Base-by-base conservation (phyloP, 116 monocot genomes). In the Dioscorea cayenensis region DNA sequence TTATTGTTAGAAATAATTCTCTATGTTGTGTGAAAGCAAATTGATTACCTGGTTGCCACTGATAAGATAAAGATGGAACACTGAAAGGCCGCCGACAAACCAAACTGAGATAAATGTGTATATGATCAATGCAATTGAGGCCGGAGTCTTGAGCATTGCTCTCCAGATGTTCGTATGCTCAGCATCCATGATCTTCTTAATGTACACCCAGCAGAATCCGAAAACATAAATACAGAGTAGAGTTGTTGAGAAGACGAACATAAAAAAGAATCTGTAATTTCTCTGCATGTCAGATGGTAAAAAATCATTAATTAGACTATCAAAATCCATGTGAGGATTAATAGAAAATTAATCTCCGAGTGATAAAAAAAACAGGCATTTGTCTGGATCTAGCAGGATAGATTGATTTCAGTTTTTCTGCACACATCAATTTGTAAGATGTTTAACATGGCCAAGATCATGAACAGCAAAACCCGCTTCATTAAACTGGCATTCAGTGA, bases 181-280 rank as follows among this genome's bases (percentile, higher is more conserved):
- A 19, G 86, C 67, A 76, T 89, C 77, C 76, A 65, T 86, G 69
- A 93, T 87, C 60, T 69, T 75, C 37, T 66, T 64, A n/a, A 93
- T 86, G 70, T 81, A 89, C 36, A 93, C 87, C 86, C 89, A 93
- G 77, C 89, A 93, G 75, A 93, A 87, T 12, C 63, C 77, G 75
- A 93, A 93, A 22, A 93, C 84, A 75, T 89, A 93, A 18, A 89
- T 60, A 73, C 93, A 93, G 28, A 93, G 84, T 23, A 93, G 77
- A 38, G 93, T 93, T 18, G 93, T 85, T 8, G 89, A 84, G 79
- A 89, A 82, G 61, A 93, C 83, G 71, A 93, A 93, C 92, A 93
- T 93, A 72, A 78, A 93, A 62, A 89, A 93, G 89, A 93, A 93
- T 16, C 89, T 69, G 66, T 93, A 93, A 71, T 93, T 93, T 49